Evolutionary conservation across 139 green algal species (phyloP).

Genomic region (Tetradesmus lagerheimii): DNA sequence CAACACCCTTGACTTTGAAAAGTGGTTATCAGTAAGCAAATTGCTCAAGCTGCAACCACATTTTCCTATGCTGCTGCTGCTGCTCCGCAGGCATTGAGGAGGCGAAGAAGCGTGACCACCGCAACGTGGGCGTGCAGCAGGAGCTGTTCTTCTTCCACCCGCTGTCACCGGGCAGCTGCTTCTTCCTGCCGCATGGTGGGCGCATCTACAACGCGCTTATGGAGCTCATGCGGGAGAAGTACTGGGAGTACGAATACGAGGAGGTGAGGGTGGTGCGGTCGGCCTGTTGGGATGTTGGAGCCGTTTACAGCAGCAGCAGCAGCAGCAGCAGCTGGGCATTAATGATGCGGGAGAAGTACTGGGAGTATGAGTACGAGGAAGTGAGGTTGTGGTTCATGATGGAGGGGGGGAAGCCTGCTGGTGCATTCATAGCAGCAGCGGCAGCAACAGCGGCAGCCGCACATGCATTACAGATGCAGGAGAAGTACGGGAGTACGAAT

Average conservation of each 20-base stretch:
- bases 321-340: neutral
- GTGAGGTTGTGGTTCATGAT: neutral
- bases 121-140: constrained; percentile 88
- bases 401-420: too few species aligned
- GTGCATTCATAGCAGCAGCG: neutral
- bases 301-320: too few species aligned
- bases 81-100: constrained; percentile 84
- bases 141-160: constrained; percentile 98
- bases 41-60: too few species aligned
- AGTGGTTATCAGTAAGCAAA: too few species aligned
- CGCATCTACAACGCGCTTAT: constrained; percentile 96
- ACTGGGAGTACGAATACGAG: constrained; percentile 98
- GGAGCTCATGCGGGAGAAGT: constrained; percentile 88
- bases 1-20: too few species aligned
- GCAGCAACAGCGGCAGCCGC: neutral
- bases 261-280: constrained; percentile 76
- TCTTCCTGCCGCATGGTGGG: constrained; percentile 95
- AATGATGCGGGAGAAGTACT: neutral
- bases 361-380: neutral
- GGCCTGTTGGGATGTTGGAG: too few species aligned
- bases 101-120: constrained; percentile 99
- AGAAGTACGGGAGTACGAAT: too few species aligned
- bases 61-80: neutral
- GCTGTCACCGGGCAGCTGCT: constrained; percentile 91
- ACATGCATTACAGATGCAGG: neutral